A percentile compares a stretch with the other conserved stretches of the same genome.
Evolutionary conservation across 257 asterid genomes (phyloP).

Genomic region (Thymus mandschuricus): DNA sequence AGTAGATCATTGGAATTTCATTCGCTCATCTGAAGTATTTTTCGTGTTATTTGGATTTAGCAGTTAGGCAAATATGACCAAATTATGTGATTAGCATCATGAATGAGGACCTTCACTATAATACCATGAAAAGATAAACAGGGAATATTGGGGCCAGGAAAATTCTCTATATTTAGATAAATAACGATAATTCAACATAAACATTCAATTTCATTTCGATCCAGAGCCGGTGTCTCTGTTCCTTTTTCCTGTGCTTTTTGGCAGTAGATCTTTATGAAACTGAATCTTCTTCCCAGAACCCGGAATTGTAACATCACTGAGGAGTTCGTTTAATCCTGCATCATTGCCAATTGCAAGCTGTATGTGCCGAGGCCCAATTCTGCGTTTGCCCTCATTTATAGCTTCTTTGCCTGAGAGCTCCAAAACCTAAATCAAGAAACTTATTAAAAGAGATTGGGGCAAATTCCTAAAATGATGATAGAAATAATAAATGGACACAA

Average conservation of each 20-base stretch:
- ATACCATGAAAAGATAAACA: slow-evolving; percentile 1
- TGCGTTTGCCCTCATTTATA: slow-evolving; percentile 31
- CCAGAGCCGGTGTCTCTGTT: slow-evolving; percentile 28
- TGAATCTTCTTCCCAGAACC: slow-evolving; percentile 39
- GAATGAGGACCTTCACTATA: slow-evolving; percentile 10
- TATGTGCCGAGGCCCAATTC: slow-evolving; percentile 46
- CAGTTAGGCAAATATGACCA: neutral
- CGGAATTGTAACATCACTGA: slow-evolving; percentile 44
- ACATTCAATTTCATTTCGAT: slow-evolving; percentile 33
- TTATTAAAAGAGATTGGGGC: neutral
- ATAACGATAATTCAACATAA: slow-evolving; percentile 4
- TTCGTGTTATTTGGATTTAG: slow-evolving; percentile 10
- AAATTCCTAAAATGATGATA: neutral
- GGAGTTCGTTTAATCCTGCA: slow-evolving; percentile 40
- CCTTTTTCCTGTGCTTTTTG: slow-evolving; percentile 27
- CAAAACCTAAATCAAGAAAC: slow-evolving; percentile 37
- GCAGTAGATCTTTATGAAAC: slow-evolving; percentile 38
- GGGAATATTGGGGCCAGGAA: neutral
- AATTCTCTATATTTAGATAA: slow-evolving; percentile 1
- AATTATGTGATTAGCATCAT: neutral
- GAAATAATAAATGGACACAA: slow-evolving; percentile 3
- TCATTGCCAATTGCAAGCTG: slow-evolving; percentile 46
- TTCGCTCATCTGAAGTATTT: neutral
- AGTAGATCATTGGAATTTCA: slow-evolving; percentile 1
- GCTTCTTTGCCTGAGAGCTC: slow-evolving; percentile 53